Percentiles rank a stretch among this genome's conserved stretches.
Evolutionary conservation across 2,329 filamentous ascomycete species (phyloP).

Genomic region (Paracamarosporium sp.): DNA sequence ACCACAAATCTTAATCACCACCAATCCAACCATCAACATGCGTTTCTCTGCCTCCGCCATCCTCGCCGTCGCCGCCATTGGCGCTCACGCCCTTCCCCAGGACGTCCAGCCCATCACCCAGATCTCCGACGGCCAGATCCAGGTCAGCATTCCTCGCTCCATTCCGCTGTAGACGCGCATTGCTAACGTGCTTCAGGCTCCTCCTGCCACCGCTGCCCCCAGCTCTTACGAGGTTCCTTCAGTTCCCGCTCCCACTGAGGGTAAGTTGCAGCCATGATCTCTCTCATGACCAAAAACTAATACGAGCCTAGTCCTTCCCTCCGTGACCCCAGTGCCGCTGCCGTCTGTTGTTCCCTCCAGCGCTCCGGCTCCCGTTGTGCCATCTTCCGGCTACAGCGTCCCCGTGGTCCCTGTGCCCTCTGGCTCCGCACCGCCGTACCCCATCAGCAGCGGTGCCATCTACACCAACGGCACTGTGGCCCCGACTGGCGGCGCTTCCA

Average conservation of each 20-base stretch:
- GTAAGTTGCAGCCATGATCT: background rate
- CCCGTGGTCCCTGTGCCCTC: constrained; percentile 11
- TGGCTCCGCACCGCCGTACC: background rate
- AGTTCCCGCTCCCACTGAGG: background rate
- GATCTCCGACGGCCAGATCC: constrained; percentile 48
- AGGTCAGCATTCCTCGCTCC: constrained; percentile 23
- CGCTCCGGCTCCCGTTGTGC: background rate
- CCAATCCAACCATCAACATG: constrained; percentile 30
- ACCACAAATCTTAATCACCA: constrained; percentile 10
- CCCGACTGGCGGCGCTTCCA: background rate
- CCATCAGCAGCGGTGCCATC: background rate
- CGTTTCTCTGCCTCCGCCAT: constrained; percentile 37
- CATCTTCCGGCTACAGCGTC: background rate
- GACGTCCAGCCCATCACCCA: constrained; percentile 41
- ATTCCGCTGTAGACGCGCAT: background rate
- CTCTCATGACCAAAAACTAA: constrained; percentile 13
- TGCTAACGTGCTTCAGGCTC: constrained; percentile 12
- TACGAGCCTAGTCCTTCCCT: constrained; percentile 7
- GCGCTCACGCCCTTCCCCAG: constrained; percentile 35
- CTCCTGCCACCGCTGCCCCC: constrained; percentile 25
- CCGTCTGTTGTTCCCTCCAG: constrained; percentile 4
- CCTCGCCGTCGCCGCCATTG: constrained; percentile 35
- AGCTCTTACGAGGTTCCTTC: constrained; percentile 7
- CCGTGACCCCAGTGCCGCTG: constrained; percentile 8
- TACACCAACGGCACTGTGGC: background rate